Conservation (phyloP, 2,329 filamentous ascomycete genomes). For the Periconia digitata region DNA sequence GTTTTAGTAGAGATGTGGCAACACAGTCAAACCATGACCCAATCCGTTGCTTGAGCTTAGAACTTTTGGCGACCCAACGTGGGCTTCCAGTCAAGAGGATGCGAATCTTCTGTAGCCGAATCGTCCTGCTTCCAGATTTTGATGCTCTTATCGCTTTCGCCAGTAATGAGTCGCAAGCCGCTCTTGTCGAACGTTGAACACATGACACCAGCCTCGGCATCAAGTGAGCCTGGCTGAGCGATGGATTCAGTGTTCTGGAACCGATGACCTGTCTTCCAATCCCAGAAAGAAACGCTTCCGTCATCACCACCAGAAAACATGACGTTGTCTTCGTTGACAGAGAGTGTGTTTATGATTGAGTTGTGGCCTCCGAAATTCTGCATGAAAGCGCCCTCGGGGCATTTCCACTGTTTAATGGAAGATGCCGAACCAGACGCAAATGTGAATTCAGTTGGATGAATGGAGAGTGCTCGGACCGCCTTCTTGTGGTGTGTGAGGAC, state of each 20-base stretch:
- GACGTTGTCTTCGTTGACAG: slow-evolving; percentile 93
- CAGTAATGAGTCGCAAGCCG: slow-evolving; percentile 84
- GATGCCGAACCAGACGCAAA: slow-evolving; percentile 91
- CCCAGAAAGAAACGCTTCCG: slow-evolving; percentile 96
- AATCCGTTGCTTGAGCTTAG: too few relatives aligned
- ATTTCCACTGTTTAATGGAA: slow-evolving; percentile 99
- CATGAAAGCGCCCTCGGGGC: slow-evolving; percentile 97
- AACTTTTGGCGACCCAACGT: slow-evolving; percentile 75
- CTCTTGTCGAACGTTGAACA: slow-evolving; percentile 89
- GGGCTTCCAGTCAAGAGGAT: slow-evolving; percentile 91
- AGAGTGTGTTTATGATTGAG: slow-evolving; percentile 89
- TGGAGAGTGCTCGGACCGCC: slow-evolving; percentile 80
- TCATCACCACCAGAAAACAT: slow-evolving; percentile 95
- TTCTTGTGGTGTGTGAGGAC: slow-evolving; percentile 99
- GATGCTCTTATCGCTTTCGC: slow-evolving; percentile 88
- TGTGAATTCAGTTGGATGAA: slow-evolving; percentile 91
- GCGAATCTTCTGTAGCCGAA: slow-evolving; percentile 83
- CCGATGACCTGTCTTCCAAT: slow-evolving; percentile 94
- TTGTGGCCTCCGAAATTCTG: slow-evolving; percentile 98
- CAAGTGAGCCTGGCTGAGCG: slow-evolving; percentile 89
- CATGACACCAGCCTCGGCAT: slow-evolving; percentile 95
- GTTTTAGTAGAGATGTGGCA: too few relatives aligned
- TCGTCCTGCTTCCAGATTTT: slow-evolving; percentile 98
- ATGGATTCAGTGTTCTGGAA: slow-evolving; percentile 90
- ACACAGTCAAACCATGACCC: too few relatives aligned